A percentile compares a stretch with the other conserved stretches of the same genome.
Evolutionary conservation across 345 rosid species (phyloP).

Genomic region (Syzygium oleosum): DNA sequence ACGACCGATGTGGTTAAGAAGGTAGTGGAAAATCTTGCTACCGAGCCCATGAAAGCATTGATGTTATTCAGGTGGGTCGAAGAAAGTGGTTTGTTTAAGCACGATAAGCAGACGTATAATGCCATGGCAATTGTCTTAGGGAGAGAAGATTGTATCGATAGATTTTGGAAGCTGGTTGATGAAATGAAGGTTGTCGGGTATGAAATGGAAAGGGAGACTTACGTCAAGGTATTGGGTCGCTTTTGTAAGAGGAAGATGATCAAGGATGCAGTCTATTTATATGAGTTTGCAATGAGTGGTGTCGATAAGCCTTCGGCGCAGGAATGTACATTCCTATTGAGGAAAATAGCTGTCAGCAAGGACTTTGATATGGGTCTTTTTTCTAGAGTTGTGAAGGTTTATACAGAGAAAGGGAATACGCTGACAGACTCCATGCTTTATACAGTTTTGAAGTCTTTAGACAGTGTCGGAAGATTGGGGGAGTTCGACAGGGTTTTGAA

Average conservation of each 20-base stretch:
- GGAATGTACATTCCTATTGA: slow-evolving; percentile 50
- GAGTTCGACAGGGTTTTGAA: slow-evolving; percentile 54
- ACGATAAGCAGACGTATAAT: slow-evolving; percentile 56
- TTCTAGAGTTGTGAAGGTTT: slow-evolving; percentile 51
- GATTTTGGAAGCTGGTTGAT: slow-evolving; percentile 64
- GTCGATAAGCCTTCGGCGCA: slow-evolving; percentile 41
- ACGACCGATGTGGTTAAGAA: slow-evolving; percentile 45
- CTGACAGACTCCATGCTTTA: slow-evolving; percentile 56
- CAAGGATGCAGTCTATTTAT: slow-evolving; percentile 67
- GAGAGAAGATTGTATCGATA: slow-evolving; percentile 63
- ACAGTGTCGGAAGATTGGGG: slow-evolving; percentile 46
- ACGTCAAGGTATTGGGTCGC: slow-evolving; percentile 32
- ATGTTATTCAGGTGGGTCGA: slow-evolving; percentile 77
- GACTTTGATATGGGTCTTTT: slow-evolving; percentile 55
- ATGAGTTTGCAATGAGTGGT: slow-evolving; percentile 66
- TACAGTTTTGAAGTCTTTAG: slow-evolving; percentile 61
- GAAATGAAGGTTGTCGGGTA: slow-evolving; percentile 58
- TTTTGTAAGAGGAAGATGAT: slow-evolving; percentile 60
- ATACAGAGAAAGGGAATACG: slow-evolving; percentile 35
- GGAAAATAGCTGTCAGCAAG: slow-evolving; percentile 53
- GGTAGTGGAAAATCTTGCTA: slow-evolving; percentile 59
- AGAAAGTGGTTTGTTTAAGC: slow-evolving; percentile 53
- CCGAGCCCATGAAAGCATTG: slow-evolving; percentile 65
- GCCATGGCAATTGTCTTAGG: slow-evolving; percentile 68
- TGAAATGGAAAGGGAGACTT: slow-evolving; percentile 67